Conservation (phyloP, 306 rosid species). For the Ammopiptanthus mongolicus region DNA sequence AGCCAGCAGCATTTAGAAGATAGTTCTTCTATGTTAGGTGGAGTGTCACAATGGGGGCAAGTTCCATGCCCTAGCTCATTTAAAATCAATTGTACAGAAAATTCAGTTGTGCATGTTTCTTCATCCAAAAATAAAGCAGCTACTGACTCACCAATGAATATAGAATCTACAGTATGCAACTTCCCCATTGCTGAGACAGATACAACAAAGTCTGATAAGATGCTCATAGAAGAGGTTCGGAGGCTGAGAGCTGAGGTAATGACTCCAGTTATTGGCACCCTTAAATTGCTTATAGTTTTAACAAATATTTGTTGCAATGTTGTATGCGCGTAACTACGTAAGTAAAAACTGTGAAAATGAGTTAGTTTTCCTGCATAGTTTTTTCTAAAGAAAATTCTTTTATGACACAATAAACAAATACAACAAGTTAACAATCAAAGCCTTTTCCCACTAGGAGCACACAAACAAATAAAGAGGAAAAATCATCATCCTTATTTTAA, state of each 20-base stretch:
- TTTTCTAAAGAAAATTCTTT: not conserved
- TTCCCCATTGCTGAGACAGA: conserved; percentile 26
- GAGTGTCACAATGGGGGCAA: conserved; percentile 70
- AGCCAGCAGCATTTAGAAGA: conserved; percentile 35
- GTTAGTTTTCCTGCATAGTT: not conserved
- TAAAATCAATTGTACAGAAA: conserved; percentile 30
- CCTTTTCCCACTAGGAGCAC: not conserved
- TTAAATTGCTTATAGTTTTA: not conserved
- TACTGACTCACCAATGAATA: conserved; percentile 14
- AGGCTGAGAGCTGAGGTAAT: conserved; percentile 64
- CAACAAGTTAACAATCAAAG: not conserved
- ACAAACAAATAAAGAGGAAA: not conserved
- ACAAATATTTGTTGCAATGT: not conserved
- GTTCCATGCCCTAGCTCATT: conserved; percentile 57
- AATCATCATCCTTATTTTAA: not conserved
- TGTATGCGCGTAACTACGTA: not conserved
- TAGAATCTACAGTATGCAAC: conserved; percentile 22
- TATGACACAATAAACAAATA: not conserved
- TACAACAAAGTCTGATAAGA: conserved; percentile 36
- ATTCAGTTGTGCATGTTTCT: conserved; percentile 30
- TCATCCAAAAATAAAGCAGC: conserved; percentile 27
- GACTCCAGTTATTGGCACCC: not conserved
- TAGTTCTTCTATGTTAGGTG: conserved; percentile 29
- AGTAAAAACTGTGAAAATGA: not conserved
- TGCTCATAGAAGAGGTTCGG: conserved; percentile 57